Base-by-base conservation (phyloP, 306 rosid species). In the Vicia faba region DNA sequence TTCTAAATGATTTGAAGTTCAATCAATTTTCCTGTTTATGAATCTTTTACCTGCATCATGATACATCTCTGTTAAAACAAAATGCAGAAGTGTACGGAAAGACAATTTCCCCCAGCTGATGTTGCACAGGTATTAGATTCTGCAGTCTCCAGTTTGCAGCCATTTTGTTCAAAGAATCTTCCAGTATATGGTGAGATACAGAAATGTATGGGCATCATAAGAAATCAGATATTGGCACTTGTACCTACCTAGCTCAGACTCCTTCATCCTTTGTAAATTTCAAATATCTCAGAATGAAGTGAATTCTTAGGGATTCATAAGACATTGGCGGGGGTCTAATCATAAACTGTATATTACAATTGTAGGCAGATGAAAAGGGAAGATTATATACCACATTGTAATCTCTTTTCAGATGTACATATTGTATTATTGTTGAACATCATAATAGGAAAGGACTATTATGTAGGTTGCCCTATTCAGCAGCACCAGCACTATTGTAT, bases 1-100 rank as follows among this genome's bases (percentile, higher is more conserved):
- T 33, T 33, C 38, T 33, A 33, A 33, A 33, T 1, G 9, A 33
- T 33, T 33, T 33, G 38, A 5, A 33, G 38, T 33, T 33, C 53
- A 8, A 48, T 64, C 36, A 39, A 60, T 61, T 69, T 28, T 58
- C 41, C 18, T 20, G 11, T 41, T 79, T 19, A 56, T 41, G 60
- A 66, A 62, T 44, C 33, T 56, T 66, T 70, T 62, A 65, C 65
- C 54, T 43, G 44, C 67, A 56, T 9, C 48, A 58, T 62, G 66
- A 66, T 55, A 39, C 5, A 49, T 65, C 44, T 74, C 18, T 57
- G 55, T 15, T 69, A 58, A 36, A 77, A 50, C 73, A 40, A 82
- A 80, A 55, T 87, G 84, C 96, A 93, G 99, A 86, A 86, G 71
- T 93, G 99, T 73, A 90, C 99, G 15, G 99, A 91, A 64, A 80